These are phyloP conservation scores for Ogataea hybrid DNA, from an alignment of 1,139 yeast species.

Conservation along the genomic window DNA sequence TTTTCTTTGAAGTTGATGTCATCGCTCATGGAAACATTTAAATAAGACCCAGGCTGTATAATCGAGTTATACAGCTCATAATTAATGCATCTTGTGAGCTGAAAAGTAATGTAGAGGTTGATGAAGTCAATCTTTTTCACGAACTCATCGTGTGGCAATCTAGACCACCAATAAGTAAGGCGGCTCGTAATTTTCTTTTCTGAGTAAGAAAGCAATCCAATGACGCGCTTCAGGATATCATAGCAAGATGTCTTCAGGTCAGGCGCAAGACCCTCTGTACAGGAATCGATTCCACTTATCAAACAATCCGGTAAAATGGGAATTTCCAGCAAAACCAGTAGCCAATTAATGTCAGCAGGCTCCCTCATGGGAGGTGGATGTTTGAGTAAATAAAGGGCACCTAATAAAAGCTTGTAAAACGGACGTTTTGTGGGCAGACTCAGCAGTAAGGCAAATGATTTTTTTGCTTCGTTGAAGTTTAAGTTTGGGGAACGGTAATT, in stretches of 20 bases:
- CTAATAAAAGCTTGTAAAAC: conserved; percentile 47
- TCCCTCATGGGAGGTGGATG: conserved; percentile 40
- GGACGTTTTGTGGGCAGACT: conserved; percentile 61
- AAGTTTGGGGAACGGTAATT: conserved; percentile 44
- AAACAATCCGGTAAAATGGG: conserved; percentile 55
- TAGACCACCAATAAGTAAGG: conserved; percentile 61
- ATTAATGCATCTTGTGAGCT: too few species aligned
- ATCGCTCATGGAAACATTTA: too few species aligned
- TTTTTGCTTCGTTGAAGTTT: conserved; percentile 43
- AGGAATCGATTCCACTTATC: conserved; percentile 27
- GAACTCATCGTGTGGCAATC: too few species aligned
- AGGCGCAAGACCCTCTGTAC: conserved; percentile 30
- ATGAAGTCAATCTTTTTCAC: too few species aligned
- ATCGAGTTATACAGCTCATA: too few species aligned
- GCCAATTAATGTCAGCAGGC: conserved; percentile 47
- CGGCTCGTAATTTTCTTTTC: conserved; percentile 42
- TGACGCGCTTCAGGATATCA: conserved; percentile 61
- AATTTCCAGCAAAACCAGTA: conserved; percentile 58
- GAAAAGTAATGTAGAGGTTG: too few species aligned
- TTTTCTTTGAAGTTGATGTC: too few species aligned
- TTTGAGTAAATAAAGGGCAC: conserved; percentile 47
- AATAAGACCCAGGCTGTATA: too few species aligned
- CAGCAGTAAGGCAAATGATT: conserved; percentile 42
- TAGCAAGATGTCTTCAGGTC: conserved; percentile 57
- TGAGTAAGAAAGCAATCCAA: conserved; percentile 63